Conservation (phyloP, 1,284 basidiomycete species). For the Takashimella tepidaria region DNA sequence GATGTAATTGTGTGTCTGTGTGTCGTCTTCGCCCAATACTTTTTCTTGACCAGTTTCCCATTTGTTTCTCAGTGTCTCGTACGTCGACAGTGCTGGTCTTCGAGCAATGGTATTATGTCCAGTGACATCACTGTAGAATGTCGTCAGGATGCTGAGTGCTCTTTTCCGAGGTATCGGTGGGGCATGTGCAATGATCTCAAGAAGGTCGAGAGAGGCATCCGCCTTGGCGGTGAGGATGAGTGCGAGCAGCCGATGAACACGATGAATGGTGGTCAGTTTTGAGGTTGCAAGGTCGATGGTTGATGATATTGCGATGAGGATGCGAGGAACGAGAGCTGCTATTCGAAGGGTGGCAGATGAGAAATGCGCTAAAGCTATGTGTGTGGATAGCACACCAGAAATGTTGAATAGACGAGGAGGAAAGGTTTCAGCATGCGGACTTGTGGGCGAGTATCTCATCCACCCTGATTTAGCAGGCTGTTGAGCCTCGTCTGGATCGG, state of each 20-base stretch:
- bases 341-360: constrained; percentile 15
- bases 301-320: constrained; percentile 28
- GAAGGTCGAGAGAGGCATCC: constrained; percentile 63
- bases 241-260: constrained; percentile 57
- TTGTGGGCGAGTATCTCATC: constrained; percentile 29
- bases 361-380: constrained; percentile 7
- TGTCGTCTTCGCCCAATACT: constrained; percentile 28
- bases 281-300: constrained; percentile 24
- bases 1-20: constrained; percentile 29
- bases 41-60: constrained; percentile 38
- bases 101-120: constrained; percentile 56
- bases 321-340: constrained; percentile 25
- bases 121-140: constrained; percentile 61
- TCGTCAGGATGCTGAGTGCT: constrained; percentile 57
- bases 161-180: constrained; percentile 50
- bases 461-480: constrained; percentile 23
- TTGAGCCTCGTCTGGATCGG: background rate
- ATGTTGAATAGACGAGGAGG: constrained; percentile 12
- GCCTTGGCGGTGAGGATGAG: constrained; percentile 59
- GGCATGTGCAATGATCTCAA: constrained; percentile 65
- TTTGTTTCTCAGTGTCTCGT: constrained; percentile 22
- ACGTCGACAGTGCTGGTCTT: constrained; percentile 26
- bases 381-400: constrained; percentile 24
- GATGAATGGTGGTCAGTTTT: constrained; percentile 49
- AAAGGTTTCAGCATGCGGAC: constrained; percentile 8